A percentile compares a stretch with the other conserved stretches of the same genome.
phyloP scores from a whole-genome alignment of 108 stramenopile genomes.

The Skeletonema marinoi region DNA sequence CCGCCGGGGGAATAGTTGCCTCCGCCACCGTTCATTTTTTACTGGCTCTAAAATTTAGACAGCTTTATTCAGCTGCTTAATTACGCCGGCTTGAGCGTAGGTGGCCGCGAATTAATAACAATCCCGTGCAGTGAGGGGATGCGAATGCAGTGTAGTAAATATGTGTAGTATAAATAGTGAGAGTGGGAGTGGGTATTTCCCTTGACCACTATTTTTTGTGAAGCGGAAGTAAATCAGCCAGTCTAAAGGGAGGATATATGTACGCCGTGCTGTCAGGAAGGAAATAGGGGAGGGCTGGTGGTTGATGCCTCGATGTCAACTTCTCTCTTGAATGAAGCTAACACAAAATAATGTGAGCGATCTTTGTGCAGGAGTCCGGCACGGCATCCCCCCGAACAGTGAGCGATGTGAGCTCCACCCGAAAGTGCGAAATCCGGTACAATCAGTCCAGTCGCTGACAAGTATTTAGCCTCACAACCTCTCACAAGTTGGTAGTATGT shows the following conservation, averaged over 20 bases:
- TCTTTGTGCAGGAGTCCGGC: neutral
- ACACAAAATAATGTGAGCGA: neutral
- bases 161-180: neutral
- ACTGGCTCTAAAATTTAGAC: neutral
- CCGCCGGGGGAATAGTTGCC: neutral
- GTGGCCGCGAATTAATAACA: neutral
- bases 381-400: too few relatives aligned
- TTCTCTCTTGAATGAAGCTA: neutral
- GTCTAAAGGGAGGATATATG: too few relatives aligned
- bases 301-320: neutral
- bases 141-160: neutral
- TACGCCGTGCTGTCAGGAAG: neutral
- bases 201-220: neutral
- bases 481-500: too few relatives aligned
- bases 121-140: neutral
- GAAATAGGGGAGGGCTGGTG: neutral
- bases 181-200: neutral
- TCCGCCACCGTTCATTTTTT: conserved; percentile 1
- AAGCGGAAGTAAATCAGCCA: neutral
- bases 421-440: too few relatives aligned
- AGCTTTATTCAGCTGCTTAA: neutral
- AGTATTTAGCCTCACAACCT: too few relatives aligned
- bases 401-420: too few relatives aligned
- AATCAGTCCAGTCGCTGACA: too few relatives aligned
- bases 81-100: neutral